Conservation (phyloP, 2,329 filamentous ascomycete genomes). For the Neofusicoccum cordaticola region DNA sequence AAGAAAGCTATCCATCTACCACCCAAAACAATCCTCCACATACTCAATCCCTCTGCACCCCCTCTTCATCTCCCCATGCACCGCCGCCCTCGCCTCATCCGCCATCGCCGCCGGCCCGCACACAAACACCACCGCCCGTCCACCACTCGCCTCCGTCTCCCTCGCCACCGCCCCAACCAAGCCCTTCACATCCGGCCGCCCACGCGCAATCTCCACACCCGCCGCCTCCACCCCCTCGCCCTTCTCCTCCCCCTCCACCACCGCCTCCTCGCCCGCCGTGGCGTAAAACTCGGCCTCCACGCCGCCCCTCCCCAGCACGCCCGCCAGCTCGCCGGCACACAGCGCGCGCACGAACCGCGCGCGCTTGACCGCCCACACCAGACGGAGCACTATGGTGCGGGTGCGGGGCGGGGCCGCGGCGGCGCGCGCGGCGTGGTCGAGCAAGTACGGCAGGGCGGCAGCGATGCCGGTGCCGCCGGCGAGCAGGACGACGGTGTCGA, state of each 20-base stretch:
- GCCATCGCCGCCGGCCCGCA: conserved; percentile 48
- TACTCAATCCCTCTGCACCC: conserved; percentile 40
- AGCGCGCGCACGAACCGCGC: conserved; percentile 26
- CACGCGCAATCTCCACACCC: conserved; percentile 27
- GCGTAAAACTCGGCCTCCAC: conserved; percentile 19
- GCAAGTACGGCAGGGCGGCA: conserved; percentile 31
- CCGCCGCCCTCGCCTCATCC: conserved; percentile 42
- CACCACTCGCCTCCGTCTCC: conserved; percentile 27
- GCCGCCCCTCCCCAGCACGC: conserved; percentile 25
- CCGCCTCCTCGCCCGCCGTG: no score
- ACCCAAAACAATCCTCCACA: conserved; percentile 49
- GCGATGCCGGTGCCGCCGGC: conserved; percentile 37
- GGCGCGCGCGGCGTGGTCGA: conserved; percentile 8
- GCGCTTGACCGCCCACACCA: conserved; percentile 36
- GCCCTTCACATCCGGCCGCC: conserved; percentile 39
- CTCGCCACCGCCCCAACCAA: conserved; percentile 33
- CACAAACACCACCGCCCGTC: conserved; percentile 39
- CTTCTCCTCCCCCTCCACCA: neutral
- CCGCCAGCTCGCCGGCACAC: conserved; percentile 25
- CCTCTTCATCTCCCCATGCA: conserved; percentile 35
- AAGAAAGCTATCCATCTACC: conserved; percentile 34
- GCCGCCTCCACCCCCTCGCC: conserved; percentile 13
- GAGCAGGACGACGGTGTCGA: conserved; percentile 37
- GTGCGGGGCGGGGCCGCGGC: conserved; percentile 19
- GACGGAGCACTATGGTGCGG: conserved; percentile 25